Percentiles rank a stretch among this genome's conserved stretches.
Evolutionary conservation across 352 stramenopile genomes (phyloP).

Genomic region (Thalassiosira mediterranea): DNA sequence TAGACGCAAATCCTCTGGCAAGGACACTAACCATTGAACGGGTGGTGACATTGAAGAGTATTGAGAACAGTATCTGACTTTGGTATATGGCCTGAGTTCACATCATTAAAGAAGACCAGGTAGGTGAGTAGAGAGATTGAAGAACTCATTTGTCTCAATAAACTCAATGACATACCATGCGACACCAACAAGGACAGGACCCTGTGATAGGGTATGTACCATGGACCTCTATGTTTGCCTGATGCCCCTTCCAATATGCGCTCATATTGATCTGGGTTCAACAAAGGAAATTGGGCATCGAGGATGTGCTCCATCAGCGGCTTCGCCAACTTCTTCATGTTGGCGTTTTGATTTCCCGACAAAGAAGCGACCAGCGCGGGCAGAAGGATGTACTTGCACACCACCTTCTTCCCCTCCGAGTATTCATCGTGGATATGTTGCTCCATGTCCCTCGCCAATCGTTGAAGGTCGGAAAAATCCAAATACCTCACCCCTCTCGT

Average conservation of each 20-base stretch:
- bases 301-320: conserved; percentile 60
- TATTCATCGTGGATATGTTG: conserved; percentile 39
- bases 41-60: conserved; percentile 42
- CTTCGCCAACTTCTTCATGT: conserved; percentile 40
- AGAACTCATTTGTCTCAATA: too few relatives aligned
- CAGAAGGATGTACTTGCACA: conserved; percentile 53
- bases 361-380: conserved; percentile 53
- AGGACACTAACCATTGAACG: conserved; percentile 38
- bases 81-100: conserved; percentile 32
- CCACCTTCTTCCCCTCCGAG: conserved; percentile 26
- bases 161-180: too few relatives aligned
- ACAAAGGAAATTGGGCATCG: conserved; percentile 47
- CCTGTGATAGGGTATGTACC: conserved; percentile 62
- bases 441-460: conserved; percentile 35
- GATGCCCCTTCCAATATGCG: conserved; percentile 42
- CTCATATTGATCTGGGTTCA: conserved; percentile 49
- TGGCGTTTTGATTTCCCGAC: conserved; percentile 32
- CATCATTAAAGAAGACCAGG: neutral
- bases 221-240: conserved; percentile 22
- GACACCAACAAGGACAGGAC: conserved; percentile 40
- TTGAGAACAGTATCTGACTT: conserved; percentile 27
- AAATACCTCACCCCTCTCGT: conserved; percentile 3
- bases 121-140: neutral
- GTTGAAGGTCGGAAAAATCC: conserved; percentile 24
- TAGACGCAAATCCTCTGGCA: neutral